Evolutionary conservation across 75 land plant species (phyloP).

Genomic region (Cupressus sempervirens): DNA sequence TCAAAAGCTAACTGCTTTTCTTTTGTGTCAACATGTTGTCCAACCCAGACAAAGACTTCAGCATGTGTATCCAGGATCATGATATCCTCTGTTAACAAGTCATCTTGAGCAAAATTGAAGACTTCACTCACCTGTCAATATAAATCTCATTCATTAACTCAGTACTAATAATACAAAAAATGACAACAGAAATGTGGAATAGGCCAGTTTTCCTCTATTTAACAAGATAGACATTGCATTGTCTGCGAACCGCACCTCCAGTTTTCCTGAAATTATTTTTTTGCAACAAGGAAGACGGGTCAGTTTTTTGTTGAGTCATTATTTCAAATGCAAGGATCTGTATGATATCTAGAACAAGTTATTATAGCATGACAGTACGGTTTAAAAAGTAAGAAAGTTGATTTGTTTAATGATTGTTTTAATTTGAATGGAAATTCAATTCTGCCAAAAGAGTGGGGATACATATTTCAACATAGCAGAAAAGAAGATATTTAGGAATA

Average conservation of each 20-base stretch:
- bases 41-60: slow-evolving; percentile 89
- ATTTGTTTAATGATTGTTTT: not conserved
- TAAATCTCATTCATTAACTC: not conserved
- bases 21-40: slow-evolving; percentile 62
- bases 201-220: not conserved
- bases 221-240: not conserved
- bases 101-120: slow-evolving; percentile 88
- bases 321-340: not conserved
- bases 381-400: not conserved
- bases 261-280: slow-evolving; percentile 39
- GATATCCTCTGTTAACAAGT: slow-evolving; percentile 87
- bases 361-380: not conserved
- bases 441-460: not conserved
- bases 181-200: not conserved
- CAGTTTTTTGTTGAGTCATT: not conserved
- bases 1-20: slow-evolving; percentile 85
- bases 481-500: not conserved
- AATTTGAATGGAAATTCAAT: not conserved
- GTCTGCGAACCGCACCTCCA: slow-evolving; percentile 43
- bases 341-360: not conserved
- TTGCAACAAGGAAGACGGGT: not conserved
- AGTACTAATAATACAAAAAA: not conserved
- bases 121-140: slow-evolving; percentile 56
- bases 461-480: not conserved
- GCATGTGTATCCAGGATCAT: slow-evolving; percentile 82